These are phyloP conservation scores for Didymella pomorum DNA, from an alignment of 2,329 filamentous ascomycete species.

Conservation along the genomic window DNA sequence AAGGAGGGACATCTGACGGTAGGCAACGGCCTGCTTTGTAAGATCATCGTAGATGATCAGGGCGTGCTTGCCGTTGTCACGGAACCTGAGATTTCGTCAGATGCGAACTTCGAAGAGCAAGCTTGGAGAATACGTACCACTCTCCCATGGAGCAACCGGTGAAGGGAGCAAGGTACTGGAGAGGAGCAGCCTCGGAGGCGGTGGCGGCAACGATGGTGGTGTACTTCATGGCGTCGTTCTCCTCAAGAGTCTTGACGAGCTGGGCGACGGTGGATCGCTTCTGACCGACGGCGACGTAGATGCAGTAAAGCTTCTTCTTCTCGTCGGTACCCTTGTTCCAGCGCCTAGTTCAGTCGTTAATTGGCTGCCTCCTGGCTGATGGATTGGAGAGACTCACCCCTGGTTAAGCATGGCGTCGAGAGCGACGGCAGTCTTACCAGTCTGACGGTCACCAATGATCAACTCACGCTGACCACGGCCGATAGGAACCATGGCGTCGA, in stretches of 20 bases:
- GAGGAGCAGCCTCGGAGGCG: constrained; percentile 89
- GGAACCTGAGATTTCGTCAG: too few species aligned
- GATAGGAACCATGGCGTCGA: constrained; percentile 99
- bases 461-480: constrained; percentile 99
- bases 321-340: constrained; percentile 92
- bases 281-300: constrained; percentile 99
- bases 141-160: constrained; percentile 64
- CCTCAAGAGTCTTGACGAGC: constrained; percentile 99
- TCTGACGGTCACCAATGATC: constrained; percentile 99
- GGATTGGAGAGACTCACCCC: constrained; percentile 69
- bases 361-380: too few species aligned
- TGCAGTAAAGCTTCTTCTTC: constrained; percentile 98
- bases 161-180: constrained; percentile 91
- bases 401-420: constrained; percentile 99
- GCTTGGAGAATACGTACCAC: too few species aligned
- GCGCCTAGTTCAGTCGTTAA: not conserved
- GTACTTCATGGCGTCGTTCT: constrained; percentile 99
- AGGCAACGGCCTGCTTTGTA: constrained; percentile 96
- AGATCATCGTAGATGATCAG: constrained; percentile 94
- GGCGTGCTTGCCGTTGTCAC: constrained; percentile 86
- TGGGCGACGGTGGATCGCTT: constrained; percentile 99
- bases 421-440: constrained; percentile 98
- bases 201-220: constrained; percentile 92
- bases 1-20: constrained; percentile 98
- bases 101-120: too few species aligned